phyloP scores from a whole-genome alignment of 2,329 filamentous ascomycete species.

The Beauveria varroae region DNA sequence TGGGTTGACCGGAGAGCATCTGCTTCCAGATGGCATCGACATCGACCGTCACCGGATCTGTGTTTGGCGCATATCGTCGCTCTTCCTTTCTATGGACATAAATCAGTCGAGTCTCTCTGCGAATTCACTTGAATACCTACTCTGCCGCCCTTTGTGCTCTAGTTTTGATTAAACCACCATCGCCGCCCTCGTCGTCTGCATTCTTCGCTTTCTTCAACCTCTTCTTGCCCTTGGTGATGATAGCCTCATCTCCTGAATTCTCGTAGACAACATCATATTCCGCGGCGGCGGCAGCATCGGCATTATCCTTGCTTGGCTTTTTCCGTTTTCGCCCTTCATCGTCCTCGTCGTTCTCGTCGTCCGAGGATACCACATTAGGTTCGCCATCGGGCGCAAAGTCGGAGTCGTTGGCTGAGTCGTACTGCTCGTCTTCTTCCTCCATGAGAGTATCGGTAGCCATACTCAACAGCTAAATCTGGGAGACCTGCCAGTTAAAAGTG shows the following conservation, averaged over 20 bases:
- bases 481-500: neutral
- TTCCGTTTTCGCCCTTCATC: constrained; percentile 20
- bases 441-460: constrained; percentile 37
- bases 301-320: constrained; percentile 10
- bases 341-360: constrained; percentile 35
- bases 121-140: constrained; percentile 27
- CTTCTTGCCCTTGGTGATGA: constrained; percentile 56
- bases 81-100: constrained; percentile 45
- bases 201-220: constrained; percentile 32
- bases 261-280: constrained; percentile 45
- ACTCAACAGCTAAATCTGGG: constrained; percentile 11
- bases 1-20: constrained; percentile 44
- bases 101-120: constrained; percentile 11
- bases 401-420: constrained; percentile 65
- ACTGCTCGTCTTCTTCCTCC: constrained; percentile 49
- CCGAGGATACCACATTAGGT: constrained; percentile 41
- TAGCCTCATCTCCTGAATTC: constrained; percentile 66
- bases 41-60: constrained; percentile 58
- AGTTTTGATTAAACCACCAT: constrained; percentile 63
- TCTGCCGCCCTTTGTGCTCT: constrained; percentile 61
- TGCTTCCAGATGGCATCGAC: constrained; percentile 64
- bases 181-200: constrained; percentile 49
- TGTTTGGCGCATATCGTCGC: constrained; percentile 41
- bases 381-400: constrained; percentile 60
- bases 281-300: constrained; percentile 17